These are phyloP conservation scores for Durotheca rogersii DNA, from an alignment of 495 filamentous ascomycete species.

Conservation along the genomic window DNA sequence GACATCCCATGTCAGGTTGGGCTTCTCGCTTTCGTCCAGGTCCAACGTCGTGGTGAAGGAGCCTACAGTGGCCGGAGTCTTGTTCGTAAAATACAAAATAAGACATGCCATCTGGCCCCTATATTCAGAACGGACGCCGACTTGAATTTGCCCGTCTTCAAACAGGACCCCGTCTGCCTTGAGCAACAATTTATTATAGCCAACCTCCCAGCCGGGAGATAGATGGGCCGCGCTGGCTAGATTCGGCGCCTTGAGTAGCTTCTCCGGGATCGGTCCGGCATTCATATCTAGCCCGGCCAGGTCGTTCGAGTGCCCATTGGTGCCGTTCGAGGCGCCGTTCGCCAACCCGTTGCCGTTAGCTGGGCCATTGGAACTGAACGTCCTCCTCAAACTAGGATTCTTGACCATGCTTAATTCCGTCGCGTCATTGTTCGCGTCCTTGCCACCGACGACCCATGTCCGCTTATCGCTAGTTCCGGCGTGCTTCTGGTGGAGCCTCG, in stretches of 20 bases:
- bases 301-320: conserved; percentile 61
- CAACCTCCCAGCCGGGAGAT: conserved; percentile 89
- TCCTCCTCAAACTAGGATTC: conserved; percentile 78
- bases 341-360: conserved; percentile 56
- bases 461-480: conserved; percentile 87
- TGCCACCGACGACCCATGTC: conserved; percentile 94
- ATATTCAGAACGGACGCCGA: conserved; percentile 92
- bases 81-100: conserved; percentile 94
- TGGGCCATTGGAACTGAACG: conserved; percentile 66
- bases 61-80: conserved; percentile 75
- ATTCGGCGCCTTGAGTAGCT: conserved; percentile 68
- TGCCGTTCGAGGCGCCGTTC: conserved; percentile 53
- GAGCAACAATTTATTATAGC: conserved; percentile 83
- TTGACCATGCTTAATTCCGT: conserved; percentile 81
- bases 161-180: conserved; percentile 84
- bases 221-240: conserved; percentile 90
- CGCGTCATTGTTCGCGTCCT: conserved; percentile 82
- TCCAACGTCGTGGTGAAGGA: conserved; percentile 95
- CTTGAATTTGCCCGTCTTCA: conserved; percentile 90
- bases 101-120: conserved; percentile 90
- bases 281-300: conserved; percentile 80
- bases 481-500: conserved; percentile 89
- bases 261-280: conserved; percentile 53
- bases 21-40: conserved; percentile 66
- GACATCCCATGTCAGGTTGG: conserved; percentile 73